phyloP scores from a whole-genome alignment of 208 protist species.

The Crithidia mellificae region DNA sequence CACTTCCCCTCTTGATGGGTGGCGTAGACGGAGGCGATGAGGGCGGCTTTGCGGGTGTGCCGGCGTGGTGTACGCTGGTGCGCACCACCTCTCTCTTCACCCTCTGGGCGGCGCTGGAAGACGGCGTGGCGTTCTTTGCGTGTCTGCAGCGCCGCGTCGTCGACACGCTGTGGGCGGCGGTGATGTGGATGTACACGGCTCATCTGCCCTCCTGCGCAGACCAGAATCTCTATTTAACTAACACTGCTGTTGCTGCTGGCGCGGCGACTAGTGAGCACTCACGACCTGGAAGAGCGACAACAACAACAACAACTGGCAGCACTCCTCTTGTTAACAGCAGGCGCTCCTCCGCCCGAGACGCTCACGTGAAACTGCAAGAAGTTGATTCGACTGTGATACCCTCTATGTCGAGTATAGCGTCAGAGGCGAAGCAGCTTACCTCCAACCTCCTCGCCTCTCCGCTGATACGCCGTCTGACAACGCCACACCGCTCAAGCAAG shows the following conservation, averaged over 20 bases:
- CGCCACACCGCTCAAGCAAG: not conserved
- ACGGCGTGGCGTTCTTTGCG: slow-evolving; percentile 7
- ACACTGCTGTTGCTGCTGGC: too few species aligned
- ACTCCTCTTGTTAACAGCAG: not conserved
- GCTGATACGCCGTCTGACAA: not conserved
- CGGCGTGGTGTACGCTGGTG: slow-evolving; percentile 11
- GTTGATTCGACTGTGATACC: not conserved
- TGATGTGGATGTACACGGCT: slow-evolving; percentile 24
- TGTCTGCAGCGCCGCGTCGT: slow-evolving; percentile 6
- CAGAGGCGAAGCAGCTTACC: not conserved
- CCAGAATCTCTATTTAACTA: too few species aligned
- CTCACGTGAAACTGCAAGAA: too few species aligned
- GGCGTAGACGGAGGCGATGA: not conserved
- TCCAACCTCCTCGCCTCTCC: not conserved
- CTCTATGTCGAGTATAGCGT: not conserved
- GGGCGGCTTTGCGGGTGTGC: too few species aligned
- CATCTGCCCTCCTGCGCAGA: not conserved
- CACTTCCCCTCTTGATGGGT: slow-evolving; percentile 5
- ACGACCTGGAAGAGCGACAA: too few species aligned
- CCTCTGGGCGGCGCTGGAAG: slow-evolving; percentile 19
- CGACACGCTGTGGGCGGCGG: slow-evolving; percentile 28
- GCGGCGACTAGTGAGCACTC: too few species aligned
- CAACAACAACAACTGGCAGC: too few species aligned
- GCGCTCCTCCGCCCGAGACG: not conserved
- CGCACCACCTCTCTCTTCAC: slow-evolving; percentile 14